A percentile compares a stretch with the other conserved stretches of the same genome.
phyloP scores from a whole-genome alignment of 495 filamentous ascomycete species.

The Acidomyces sp. region DNA sequence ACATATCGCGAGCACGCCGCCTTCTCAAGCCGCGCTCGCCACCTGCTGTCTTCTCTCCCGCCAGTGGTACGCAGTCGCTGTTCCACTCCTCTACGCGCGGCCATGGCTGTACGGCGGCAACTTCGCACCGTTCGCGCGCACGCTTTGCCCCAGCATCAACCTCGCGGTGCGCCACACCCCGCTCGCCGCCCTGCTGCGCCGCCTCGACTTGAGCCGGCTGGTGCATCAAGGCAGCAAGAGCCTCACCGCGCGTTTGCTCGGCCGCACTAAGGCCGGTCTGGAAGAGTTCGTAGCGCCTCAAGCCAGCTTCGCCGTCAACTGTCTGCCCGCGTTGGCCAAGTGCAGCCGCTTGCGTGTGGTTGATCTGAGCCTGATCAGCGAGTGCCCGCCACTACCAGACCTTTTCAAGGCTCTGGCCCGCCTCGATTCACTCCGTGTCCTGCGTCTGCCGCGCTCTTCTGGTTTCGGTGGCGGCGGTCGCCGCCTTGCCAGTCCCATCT shows the following conservation, averaged over 20 bases:
- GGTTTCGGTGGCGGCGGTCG: slow-evolving; percentile 20
- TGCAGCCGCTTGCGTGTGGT: slow-evolving; percentile 42
- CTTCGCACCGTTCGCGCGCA: slow-evolving; percentile 46
- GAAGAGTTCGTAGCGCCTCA: slow-evolving; percentile 53
- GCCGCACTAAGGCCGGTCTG: slow-evolving; percentile 43
- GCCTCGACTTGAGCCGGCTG: slow-evolving; percentile 45
- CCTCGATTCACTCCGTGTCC: slow-evolving; percentile 35
- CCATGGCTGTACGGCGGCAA: slow-evolving; percentile 41
- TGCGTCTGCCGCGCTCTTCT: slow-evolving; percentile 46
- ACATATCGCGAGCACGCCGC: slow-evolving; percentile 18
- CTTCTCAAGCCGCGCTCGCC: slow-evolving; percentile 36
- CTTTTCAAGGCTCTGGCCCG: slow-evolving; percentile 42
- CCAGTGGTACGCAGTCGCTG: slow-evolving; percentile 50
- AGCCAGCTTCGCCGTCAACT: slow-evolving; percentile 50
- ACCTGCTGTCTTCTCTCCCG: slow-evolving; percentile 45
- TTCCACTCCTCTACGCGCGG: slow-evolving; percentile 42
- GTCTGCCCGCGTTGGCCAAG: slow-evolving; percentile 50
- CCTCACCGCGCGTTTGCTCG: slow-evolving; percentile 50
- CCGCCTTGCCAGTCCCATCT: slow-evolving; percentile 11
- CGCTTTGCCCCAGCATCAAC: slow-evolving; percentile 49
- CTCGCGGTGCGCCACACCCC: slow-evolving; percentile 40
- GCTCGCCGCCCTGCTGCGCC: slow-evolving; percentile 42
- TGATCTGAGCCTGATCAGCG: slow-evolving; percentile 47
- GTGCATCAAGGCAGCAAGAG: slow-evolving; percentile 55
- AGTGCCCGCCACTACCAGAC: slow-evolving; percentile 37